Base-by-base conservation (phyloP, 306 rosid species). In the Begonia masoniana region DNA sequence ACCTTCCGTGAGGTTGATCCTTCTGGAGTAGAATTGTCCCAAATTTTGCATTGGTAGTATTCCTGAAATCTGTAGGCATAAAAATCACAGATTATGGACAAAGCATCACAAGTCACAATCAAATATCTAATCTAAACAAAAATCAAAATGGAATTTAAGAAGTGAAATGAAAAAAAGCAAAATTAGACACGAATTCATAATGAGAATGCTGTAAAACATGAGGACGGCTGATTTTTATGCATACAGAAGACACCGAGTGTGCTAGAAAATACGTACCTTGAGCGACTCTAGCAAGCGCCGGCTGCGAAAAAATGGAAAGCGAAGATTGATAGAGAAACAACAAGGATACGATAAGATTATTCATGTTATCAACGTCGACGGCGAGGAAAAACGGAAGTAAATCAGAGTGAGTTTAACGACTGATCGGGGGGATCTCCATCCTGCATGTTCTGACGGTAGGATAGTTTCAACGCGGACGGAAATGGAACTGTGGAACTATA, bases 21-120 rank as follows among this genome's bases (percentile, higher is more conserved):
- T 68, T 72, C 59, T 61, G 86, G 9, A 86, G 64, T 73, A 91
- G 75, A 10, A 63, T 70, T 62, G 96, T 84, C 24, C 82, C 36
- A 71, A 58, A 47, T 67, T 75, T 62, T 19, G 47, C 61, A 61
- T 51, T 52, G 42, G 62, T 58, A 57, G 5, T 55, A 51, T 65
- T 52, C 36, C 9, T 64, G 50, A 60, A 51, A 51, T 7, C 57
- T 17, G 17, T n/a, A 19, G 7, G 7, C 49, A 45, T 2, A 12
- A n/a, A 45, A 45, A 45, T 1, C 2, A 11, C 15, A 10, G 13
- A 11, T 10, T 10, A 45, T n/a, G 10, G n/a, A 45, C 49, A 45
- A 10, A 45, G 49, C 15, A 45, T 45, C 49, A n/a, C 6, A 10
- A 15, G 53, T 50, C 21, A 14, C 16, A 31, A 31, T 31, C 39